Conservation (phyloP, 169 alveolate genomes). For the Cryptosporidium ubiquitum region DNA sequence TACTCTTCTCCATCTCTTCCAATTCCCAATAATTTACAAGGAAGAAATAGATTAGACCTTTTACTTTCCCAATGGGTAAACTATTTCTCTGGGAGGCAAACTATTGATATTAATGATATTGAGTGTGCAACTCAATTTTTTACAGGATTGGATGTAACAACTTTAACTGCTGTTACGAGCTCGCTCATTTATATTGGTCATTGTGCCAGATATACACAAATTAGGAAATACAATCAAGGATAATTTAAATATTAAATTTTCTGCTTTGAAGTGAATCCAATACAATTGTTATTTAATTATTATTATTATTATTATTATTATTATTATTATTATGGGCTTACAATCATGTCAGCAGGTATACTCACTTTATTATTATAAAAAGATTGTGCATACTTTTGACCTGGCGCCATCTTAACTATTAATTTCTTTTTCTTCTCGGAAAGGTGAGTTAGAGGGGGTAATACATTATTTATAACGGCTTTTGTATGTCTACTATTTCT, state of each 20-base stretch:
- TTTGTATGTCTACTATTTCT: slow-evolving; percentile 32
- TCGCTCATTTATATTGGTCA: slow-evolving; percentile 54
- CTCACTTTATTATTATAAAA: slow-evolving; percentile 17
- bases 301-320: too few relatives aligned
- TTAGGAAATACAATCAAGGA: slow-evolving; percentile 23
- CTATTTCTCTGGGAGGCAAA: slow-evolving; percentile 37
- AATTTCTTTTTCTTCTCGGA: slow-evolving; percentile 7
- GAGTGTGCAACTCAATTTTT: slow-evolving; percentile 59
- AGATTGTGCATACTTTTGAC: slow-evolving; percentile 66
- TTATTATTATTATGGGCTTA: not conserved
- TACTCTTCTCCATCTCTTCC: slow-evolving; percentile 36
- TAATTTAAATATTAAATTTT: not conserved
- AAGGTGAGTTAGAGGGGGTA: slow-evolving; percentile 53
- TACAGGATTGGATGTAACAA: slow-evolving; percentile 23
- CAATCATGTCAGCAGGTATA: slow-evolving; percentile 23
- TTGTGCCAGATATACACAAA: slow-evolving; percentile 62
- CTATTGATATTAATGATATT: slow-evolving; percentile 40
- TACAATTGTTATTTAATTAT: not conserved
- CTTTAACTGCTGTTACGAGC: slow-evolving; percentile 44
- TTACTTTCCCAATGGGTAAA: slow-evolving; percentile 45
- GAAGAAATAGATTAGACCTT: slow-evolving; percentile 31
- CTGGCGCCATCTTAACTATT: slow-evolving; percentile 23
- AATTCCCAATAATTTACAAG: not conserved
- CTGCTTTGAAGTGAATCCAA: not conserved
- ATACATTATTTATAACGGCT: slow-evolving; percentile 1